Evolutionary conservation across 495 filamentous ascomycete genomes (phyloP), one percentile per base, ranked within the genome.

Genomic region (Platismatia glauca): DNA sequence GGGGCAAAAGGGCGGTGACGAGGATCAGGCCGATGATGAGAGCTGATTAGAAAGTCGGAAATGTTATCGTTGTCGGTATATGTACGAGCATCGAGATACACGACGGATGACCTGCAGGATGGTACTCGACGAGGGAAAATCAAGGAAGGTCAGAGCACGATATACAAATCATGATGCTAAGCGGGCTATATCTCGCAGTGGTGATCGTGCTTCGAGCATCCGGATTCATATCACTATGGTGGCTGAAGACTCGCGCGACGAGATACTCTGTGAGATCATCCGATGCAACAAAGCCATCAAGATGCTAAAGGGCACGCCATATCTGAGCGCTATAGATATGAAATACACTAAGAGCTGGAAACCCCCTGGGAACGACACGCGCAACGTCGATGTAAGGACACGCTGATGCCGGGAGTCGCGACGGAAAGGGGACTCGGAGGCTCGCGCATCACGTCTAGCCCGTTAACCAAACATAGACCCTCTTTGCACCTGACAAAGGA

Each of bases 21-120:
- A 72, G 22, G 6, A 78, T 55, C 20, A 66, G 58, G 1, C 70
- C 63, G 15, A 73, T 56, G 7, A 70, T 68, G 33, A 60, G 58
- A 60, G 58, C 53, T 56, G 12, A 24, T 7, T 18, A 8, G 22
- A 13, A 56, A 29, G 33, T 56, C 11, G 35, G 53, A 33, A 20
- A 24, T 5, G 6, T 55, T 33, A 7, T 31, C n/a, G 4, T 35
- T 56, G 18, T 37, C 6, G 29, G 11, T 35, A 9, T n/a, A n/a
- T n/a, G n/a, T n/a, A n/a, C n/a, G n/a, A n/a, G n/a, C n/a, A n/a
- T n/a, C n/a, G n/a, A n/a, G n/a, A n/a, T n/a, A n/a, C n/a, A n/a
- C n/a, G n/a, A n/a, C n/a, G n/a, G n/a, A n/a, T n/a, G n/a, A n/a
- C n/a, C n/a, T n/a, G n/a, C n/a, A n/a, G n/a, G n/a, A n/a, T n/a